Evolutionary conservation across 2,329 filamentous ascomycete genomes (phyloP), one percentile per base, ranked within the genome.

Genomic region (Fusarium tupiense): DNA sequence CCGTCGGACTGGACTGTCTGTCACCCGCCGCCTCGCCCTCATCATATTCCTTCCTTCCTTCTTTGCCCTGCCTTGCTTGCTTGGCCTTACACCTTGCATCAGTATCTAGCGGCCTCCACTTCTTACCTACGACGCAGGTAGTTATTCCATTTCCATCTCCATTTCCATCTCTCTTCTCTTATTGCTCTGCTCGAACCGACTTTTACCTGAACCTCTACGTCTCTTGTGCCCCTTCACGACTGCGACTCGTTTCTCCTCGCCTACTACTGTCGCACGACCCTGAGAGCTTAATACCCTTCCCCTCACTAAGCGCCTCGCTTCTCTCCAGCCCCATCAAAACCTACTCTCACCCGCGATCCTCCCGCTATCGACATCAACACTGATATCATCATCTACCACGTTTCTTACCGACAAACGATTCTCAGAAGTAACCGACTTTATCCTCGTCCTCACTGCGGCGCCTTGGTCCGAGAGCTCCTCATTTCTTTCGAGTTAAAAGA

Each of bases 271-370:
- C 56, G 62, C 65, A 74, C 72, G 64, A 76, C 69, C 72, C 61
- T 64, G 64, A 69, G 67, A 76, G 65, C 74, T 69, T 63, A 57
- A 67, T 58, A 66, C 46, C 61, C 61, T 72, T 61, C 67, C 76
- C 76, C 74, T 68, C 66, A 74, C 61, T 58, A 62, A 70, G 65
- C 63, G 60, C 49, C 69, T 73, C 59, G 62, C 54, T 75, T 61
- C 59, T 49, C 64, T 67, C 72, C 65, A 67, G 40, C 47, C 50
- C 74, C 75, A 61, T 63, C 69, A 50, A 63, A 68, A 50, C 60
- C 64, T 75, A 63, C 52, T 49, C 38, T 61, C 67, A 64, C 56
- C 52, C 58, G 47, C 62, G 41, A 65, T 50, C 44, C 46, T 66
- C 60, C 31, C 43, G 50, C 50, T 35, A 43, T 66, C 50, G 53